Evolutionary conservation across 2,329 filamentous ascomycete species (phyloP).

Genomic region (Orbilia brochopaga): DNA sequence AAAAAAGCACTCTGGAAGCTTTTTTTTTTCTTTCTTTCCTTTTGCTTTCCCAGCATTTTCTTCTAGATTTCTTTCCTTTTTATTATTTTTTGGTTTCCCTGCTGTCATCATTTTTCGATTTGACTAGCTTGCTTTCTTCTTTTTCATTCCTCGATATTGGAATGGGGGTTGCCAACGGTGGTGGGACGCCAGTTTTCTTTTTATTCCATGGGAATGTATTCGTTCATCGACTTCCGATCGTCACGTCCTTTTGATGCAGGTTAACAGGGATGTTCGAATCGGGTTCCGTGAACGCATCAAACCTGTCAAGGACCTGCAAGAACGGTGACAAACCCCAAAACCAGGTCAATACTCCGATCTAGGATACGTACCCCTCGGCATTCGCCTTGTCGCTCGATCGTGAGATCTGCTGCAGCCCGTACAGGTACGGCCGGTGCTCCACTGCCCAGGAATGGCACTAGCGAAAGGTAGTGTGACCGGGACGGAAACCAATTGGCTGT

Average conservation of each 20-base stretch:
- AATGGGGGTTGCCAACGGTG: not conserved
- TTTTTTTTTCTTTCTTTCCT: not conserved
- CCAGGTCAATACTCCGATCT: conserved; percentile 38
- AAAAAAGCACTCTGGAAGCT: not conserved
- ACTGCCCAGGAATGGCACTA: conserved; percentile 19
- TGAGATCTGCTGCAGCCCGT: conserved; percentile 26
- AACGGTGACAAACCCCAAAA: conserved; percentile 33
- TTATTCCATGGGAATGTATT: not conserved
- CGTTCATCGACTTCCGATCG: conserved; percentile 11
- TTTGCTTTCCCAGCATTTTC: not conserved
- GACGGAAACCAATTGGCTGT: conserved; percentile 45
- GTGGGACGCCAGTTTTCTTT: not conserved
- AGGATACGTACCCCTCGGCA: conserved; percentile 28
- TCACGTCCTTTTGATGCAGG: conserved; percentile 14
- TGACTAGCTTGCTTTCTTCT: not conserved
- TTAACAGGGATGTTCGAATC: conserved; percentile 16
- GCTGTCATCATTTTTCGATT: no score
- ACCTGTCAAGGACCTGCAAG: conserved; percentile 7
- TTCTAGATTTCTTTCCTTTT: no score
- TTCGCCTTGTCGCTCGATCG: conserved; percentile 21
- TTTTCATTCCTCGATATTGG: not conserved
- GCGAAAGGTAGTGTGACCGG: conserved; percentile 15
- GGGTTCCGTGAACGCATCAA: conserved; percentile 19
- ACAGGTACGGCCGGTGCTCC: conserved; percentile 20
- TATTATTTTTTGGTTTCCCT: no score